Conservation (phyloP, 1,284 basidiomycete species). For the Trametes polyzona region DNA sequence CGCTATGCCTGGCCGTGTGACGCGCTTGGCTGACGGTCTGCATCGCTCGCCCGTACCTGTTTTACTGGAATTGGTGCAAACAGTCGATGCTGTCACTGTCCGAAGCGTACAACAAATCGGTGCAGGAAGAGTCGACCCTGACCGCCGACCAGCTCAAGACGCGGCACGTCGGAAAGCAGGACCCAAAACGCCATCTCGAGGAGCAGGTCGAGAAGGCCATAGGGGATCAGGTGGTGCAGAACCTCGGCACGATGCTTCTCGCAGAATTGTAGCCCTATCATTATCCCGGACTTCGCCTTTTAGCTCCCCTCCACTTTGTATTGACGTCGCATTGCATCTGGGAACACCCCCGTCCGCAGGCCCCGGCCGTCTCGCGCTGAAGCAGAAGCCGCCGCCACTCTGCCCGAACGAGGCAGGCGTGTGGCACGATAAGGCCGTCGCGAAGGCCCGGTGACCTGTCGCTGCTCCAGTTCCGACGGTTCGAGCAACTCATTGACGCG, state of each 20-base stretch:
- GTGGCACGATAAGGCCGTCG: constrained; percentile 12
- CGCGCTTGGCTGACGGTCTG: constrained; percentile 16
- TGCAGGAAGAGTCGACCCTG: constrained; percentile 93
- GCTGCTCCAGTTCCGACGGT: constrained; percentile 10
- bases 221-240: constrained; percentile 95
- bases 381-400: constrained; percentile 8
- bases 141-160: constrained; percentile 92
- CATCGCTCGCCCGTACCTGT: constrained; percentile 5
- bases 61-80: constrained; percentile 24
- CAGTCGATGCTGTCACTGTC: constrained; percentile 93
- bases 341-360: background rate
- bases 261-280: constrained; percentile 68
- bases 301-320: constrained; percentile 18
- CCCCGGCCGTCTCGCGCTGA: constrained; percentile 1
- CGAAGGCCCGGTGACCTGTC: constrained; percentile 19
- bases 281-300: constrained; percentile 24
- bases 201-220: constrained; percentile 97
- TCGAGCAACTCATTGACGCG: constrained; percentile 5
- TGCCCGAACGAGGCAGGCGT: constrained; percentile 5
- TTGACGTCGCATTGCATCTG: constrained; percentile 16
- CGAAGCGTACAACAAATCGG: constrained; percentile 93
- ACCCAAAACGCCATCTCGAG: constrained; percentile 95
- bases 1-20: constrained; percentile 21
- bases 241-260: constrained; percentile 88
- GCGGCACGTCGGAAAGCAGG: constrained; percentile 96